Evolutionary conservation across 2,329 filamentous ascomycete genomes (phyloP).

Genomic region (Talaromyces sp.): DNA sequence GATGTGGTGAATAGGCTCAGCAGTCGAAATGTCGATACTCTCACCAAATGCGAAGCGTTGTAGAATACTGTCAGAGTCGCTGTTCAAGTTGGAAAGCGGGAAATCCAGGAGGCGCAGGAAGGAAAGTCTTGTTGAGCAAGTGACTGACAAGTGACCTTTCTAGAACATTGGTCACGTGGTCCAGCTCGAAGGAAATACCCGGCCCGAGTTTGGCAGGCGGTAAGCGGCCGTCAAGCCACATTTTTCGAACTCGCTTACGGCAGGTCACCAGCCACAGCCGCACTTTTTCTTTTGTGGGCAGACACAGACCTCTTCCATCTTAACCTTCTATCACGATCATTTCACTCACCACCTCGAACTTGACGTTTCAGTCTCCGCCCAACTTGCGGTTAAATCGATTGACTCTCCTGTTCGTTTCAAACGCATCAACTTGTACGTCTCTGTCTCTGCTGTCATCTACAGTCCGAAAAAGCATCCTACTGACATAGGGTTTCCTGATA

Average conservation of each 20-base stretch:
- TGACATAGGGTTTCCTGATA: background rate
- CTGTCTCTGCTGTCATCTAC: background rate
- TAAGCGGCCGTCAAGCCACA: slow-evolving; percentile 27
- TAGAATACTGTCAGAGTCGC: background rate
- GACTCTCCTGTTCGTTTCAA: slow-evolving; percentile 58
- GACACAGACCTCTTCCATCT: slow-evolving; percentile 24
- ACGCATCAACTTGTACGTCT: slow-evolving; percentile 27
- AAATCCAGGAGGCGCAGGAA: background rate
- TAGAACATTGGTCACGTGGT: slow-evolving; percentile 17
- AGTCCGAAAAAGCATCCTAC: background rate
- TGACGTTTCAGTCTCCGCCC: slow-evolving; percentile 99
- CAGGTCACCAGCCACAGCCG: slow-evolving; percentile 34
- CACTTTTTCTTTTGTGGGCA: slow-evolving; percentile 35
- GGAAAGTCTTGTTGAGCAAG: background rate
- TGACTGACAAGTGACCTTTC: slow-evolving; percentile 11
- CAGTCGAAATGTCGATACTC: background rate
- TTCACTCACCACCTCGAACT: slow-evolving; percentile 60
- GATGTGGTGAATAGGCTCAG: background rate
- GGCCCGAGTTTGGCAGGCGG: slow-evolving; percentile 13
- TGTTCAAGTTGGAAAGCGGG: background rate
- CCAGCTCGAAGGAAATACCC: background rate
- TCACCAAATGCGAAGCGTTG: background rate
- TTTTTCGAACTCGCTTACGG: slow-evolving; percentile 35
- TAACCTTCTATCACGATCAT: slow-evolving; percentile 30
- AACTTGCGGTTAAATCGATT: slow-evolving; percentile 99